Evolutionary conservation across 371 early-diverging fungal species (phyloP).

Genomic region (Syncephalastrum sp.): DNA sequence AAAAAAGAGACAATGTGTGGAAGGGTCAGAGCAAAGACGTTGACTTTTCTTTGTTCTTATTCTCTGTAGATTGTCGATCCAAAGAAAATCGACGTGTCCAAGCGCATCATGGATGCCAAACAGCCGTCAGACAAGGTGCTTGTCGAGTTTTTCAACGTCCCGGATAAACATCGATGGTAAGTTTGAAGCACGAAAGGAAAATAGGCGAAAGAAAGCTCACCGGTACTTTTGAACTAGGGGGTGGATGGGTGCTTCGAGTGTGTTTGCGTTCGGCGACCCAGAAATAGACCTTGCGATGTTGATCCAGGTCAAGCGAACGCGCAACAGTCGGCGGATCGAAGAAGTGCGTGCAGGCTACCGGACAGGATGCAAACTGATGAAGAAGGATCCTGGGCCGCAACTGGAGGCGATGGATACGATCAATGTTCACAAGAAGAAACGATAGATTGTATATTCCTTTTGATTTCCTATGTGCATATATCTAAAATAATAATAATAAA

Average conservation of each 20-base stretch:
- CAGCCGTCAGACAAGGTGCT: conserved; percentile 12
- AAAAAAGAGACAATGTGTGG: background rate
- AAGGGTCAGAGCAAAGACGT: background rate
- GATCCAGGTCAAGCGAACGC: conserved; percentile 24
- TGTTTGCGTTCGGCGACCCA: conserved; percentile 31
- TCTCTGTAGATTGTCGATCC: conserved; percentile 26
- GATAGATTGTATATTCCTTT: no score
- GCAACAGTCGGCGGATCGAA: conserved; percentile 20
- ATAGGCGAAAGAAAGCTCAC: no score
- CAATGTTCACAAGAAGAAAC: no score
- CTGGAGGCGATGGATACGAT: conserved; percentile 2
- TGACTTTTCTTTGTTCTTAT: conserved; percentile 8
- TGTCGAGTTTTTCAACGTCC: conserved; percentile 32
- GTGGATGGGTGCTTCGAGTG: conserved; percentile 31
- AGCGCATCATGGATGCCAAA: conserved; percentile 16
- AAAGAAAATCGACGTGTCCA: conserved; percentile 18
- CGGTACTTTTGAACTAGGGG: conserved; percentile 25
- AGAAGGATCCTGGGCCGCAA: conserved; percentile 16
- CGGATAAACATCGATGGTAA: conserved; percentile 40
- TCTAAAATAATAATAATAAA: no score
- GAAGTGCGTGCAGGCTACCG: conserved; percentile 37
- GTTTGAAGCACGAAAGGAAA: background rate
- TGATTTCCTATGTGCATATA: no score
- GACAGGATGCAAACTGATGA: conserved; percentile 27
- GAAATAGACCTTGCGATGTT: conserved; percentile 33